A percentile compares a stretch with the other conserved stretches of the same genome.
Evolutionary conservation across 805 yeast genomes (phyloP).

Genomic region (Candida anglica): DNA sequence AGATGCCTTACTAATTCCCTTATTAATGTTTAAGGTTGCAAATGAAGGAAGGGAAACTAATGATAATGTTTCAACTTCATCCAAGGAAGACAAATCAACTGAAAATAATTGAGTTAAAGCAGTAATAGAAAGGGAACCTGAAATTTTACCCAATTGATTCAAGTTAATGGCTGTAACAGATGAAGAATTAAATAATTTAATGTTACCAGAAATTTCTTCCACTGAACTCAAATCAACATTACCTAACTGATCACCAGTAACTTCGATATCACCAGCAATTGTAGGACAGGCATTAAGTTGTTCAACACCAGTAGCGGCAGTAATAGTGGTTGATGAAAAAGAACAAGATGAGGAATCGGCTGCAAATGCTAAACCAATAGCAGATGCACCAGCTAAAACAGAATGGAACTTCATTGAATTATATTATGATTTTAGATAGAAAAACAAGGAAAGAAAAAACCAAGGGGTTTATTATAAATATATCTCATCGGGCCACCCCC

Average conservation of each 20-base stretch:
- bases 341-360: slow-evolving; percentile 26
- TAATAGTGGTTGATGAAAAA: slow-evolving; percentile 30
- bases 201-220: slow-evolving; percentile 24
- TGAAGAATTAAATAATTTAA: slow-evolving; percentile 36
- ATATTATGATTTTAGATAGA: not conserved
- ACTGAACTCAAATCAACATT: slow-evolving; percentile 26
- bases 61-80: slow-evolving; percentile 24
- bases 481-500: too few relatives aligned
- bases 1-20: slow-evolving; percentile 30
- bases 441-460: not conserved
- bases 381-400: slow-evolving; percentile 5
- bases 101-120: slow-evolving; percentile 37
- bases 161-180: slow-evolving; percentile 31
- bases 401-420: not conserved
- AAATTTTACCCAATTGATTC: slow-evolving; percentile 23
- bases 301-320: slow-evolving; percentile 33
- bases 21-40: slow-evolving; percentile 31
- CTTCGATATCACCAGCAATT: slow-evolving; percentile 34
- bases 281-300: slow-evolving; percentile 37
- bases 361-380: slow-evolving; percentile 6
- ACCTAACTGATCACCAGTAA: slow-evolving; percentile 30
- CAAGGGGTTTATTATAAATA: not conserved
- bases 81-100: slow-evolving; percentile 31
- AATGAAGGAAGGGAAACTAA: slow-evolving; percentile 41
- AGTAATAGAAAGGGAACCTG: slow-evolving; percentile 31